A percentile compares a stretch with the other conserved stretches of the same genome.
These are phyloP conservation scores for Phtheirospermum japonicum DNA, from an alignment of 257 asterid genomes.

Conservation along the genomic window DNA sequence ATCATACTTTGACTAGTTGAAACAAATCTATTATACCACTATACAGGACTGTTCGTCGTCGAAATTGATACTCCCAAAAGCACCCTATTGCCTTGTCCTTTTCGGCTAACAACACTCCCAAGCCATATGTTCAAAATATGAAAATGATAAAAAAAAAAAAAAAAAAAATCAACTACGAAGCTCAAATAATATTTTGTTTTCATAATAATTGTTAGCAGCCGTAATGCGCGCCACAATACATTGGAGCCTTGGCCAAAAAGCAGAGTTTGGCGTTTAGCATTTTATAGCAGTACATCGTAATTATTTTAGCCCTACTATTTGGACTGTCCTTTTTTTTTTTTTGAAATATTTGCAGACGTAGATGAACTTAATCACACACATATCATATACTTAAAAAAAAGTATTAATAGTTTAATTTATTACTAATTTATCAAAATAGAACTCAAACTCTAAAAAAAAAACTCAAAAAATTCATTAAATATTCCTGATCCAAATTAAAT, in stretches of 20 bases:
- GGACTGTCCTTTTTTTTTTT: conserved; percentile 7
- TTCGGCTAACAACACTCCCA: conserved; percentile 31
- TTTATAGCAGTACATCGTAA: not conserved
- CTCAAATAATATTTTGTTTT: no score
- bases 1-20: conserved; percentile 21
- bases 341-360: not conserved
- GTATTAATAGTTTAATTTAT: no score
- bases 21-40: conserved; percentile 7
- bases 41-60: conserved; percentile 23
- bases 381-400: no score
- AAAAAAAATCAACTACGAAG: no score
- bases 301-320: not conserved
- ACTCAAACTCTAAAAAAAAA: no score
- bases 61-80: conserved; percentile 25
- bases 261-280: conserved; percentile 19
- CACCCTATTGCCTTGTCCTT: conserved; percentile 33
- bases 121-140: not conserved
- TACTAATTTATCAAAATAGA: no score
- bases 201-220: conserved; percentile 30
- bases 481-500: no score
- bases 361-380: not conserved
- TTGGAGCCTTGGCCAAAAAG: conserved; percentile 25
- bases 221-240: conserved; percentile 22
- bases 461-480: no score
- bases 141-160: conserved; percentile 24